phyloP scores from a whole-genome alignment of 495 filamentous ascomycete species.

The Aspergillus avenaceus region DNA sequence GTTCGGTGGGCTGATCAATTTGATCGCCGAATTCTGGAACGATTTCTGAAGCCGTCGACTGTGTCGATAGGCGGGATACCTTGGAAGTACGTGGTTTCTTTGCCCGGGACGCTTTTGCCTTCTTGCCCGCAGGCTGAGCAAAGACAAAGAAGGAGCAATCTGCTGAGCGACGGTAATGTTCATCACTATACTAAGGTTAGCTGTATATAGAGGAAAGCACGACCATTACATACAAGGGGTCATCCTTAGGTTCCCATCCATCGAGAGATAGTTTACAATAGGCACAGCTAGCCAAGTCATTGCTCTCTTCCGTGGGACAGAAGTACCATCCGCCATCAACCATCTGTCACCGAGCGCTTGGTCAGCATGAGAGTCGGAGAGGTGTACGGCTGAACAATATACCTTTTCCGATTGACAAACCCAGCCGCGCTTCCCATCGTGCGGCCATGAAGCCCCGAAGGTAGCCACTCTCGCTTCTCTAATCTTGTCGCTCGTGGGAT shows the following conservation, averaged over 20 bases:
- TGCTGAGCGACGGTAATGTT: constrained; percentile 75
- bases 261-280: constrained; percentile 85
- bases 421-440: constrained; percentile 85
- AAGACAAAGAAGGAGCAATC: constrained; percentile 78
- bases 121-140: constrained; percentile 34
- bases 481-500: constrained; percentile 68
- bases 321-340: constrained; percentile 91
- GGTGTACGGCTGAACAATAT: background rate
- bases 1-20: constrained; percentile 66
- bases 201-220: constrained; percentile 20
- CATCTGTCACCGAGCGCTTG: constrained; percentile 54
- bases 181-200: constrained; percentile 58
- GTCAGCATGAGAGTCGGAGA: background rate
- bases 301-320: constrained; percentile 71
- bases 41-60: constrained; percentile 58
- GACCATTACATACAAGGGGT: constrained; percentile 64
- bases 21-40: constrained; percentile 53
- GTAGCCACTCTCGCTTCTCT: constrained; percentile 73
- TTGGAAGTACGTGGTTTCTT: constrained; percentile 64
- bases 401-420: constrained; percentile 84
- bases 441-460: constrained; percentile 76
- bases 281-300: constrained; percentile 81
- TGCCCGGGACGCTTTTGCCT: constrained; percentile 38
- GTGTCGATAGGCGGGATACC: constrained; percentile 65
- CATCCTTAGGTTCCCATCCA: constrained; percentile 88